Evolutionary conservation across 257 asterid species (phyloP).

Genomic region (Scutellaria minor): DNA sequence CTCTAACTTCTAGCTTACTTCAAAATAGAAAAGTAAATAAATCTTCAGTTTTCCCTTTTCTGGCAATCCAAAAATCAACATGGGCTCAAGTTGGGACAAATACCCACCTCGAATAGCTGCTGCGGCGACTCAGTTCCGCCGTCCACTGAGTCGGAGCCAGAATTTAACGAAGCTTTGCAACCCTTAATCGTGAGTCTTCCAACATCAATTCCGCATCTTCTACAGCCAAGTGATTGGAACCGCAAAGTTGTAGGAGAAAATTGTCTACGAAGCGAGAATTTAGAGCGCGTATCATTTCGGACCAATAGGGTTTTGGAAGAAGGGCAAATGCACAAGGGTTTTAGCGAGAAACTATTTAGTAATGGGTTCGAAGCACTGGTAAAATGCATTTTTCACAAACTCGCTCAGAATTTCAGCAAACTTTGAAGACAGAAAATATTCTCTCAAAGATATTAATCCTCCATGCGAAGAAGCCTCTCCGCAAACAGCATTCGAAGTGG

Average conservation of each 20-base stretch:
- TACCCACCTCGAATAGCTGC: conserved; percentile 63
- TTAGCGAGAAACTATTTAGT: conserved; percentile 32
- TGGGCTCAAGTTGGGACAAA: not conserved
- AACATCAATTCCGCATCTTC: conserved; percentile 22
- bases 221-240: conserved; percentile 30
- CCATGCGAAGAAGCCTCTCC: conserved; percentile 18
- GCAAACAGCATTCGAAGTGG: conserved; percentile 11
- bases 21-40: conserved; percentile 18
- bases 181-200: conserved; percentile 39
- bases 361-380: conserved; percentile 28
- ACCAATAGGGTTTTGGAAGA: conserved; percentile 35
- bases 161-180: conserved; percentile 46
- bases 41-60: not conserved
- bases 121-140: conserved; percentile 52
- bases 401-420: conserved; percentile 21
- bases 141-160: conserved; percentile 47
- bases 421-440: not conserved
- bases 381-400: conserved; percentile 28
- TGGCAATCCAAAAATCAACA: not conserved
- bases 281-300: conserved; percentile 34
- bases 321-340: conserved; percentile 34
- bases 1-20: not conserved
- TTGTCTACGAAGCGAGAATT: conserved; percentile 30
- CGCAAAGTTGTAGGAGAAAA: conserved; percentile 28
- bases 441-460: not conserved